Conservation (phyloP, 371 early-diverging fungal genomes). For the Mucor racemosus region DNA sequence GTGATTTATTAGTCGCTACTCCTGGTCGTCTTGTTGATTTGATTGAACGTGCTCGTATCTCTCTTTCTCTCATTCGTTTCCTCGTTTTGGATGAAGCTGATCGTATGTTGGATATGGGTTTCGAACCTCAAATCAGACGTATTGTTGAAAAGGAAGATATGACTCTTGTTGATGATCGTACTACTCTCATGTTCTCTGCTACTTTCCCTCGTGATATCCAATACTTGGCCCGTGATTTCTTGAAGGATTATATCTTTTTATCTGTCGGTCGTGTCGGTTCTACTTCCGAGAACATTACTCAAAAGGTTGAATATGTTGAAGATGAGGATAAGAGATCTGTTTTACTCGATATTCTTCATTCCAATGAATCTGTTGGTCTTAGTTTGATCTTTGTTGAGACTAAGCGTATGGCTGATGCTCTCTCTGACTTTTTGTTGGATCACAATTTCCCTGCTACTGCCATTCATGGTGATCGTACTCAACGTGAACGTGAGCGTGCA, state of each 20-base stretch:
- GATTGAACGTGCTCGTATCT: conserved; percentile 87
- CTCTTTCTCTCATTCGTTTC: conserved; percentile 80
- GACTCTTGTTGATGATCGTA: conserved; percentile 79
- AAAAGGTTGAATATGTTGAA: conserved; percentile 75
- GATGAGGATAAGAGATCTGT: conserved; percentile 82
- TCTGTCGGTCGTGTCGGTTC: conserved; percentile 96
- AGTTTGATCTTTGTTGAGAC: conserved; percentile 98
- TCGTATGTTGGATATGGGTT: conserved; percentile 99
- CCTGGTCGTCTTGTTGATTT: conserved; percentile 98
- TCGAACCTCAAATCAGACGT: conserved; percentile 98
- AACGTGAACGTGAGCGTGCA: conserved; percentile 95
- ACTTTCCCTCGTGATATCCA: conserved; percentile 98
- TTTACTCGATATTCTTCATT: conserved; percentile 81
- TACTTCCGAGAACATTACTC: conserved; percentile 96
- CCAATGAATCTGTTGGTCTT: conserved; percentile 63
- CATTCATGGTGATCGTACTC: conserved; percentile 97
- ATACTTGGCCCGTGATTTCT: conserved; percentile 91
- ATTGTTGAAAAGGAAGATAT: conserved; percentile 96
- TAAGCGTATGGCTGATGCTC: conserved; percentile 96
- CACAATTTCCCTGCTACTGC: conserved; percentile 85
- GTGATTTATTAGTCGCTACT: conserved; percentile 98
- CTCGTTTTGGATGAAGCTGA: conserved; percentile 99
- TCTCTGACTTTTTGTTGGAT: conserved; percentile 75
- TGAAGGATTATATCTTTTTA: conserved; percentile 92
- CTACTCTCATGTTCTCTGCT: conserved; percentile 98